A percentile compares a stretch with the other conserved stretches of the same genome.
Evolutionary conservation across 441 rosid genomes (phyloP).

Genomic region (Macaranga tanarius): DNA sequence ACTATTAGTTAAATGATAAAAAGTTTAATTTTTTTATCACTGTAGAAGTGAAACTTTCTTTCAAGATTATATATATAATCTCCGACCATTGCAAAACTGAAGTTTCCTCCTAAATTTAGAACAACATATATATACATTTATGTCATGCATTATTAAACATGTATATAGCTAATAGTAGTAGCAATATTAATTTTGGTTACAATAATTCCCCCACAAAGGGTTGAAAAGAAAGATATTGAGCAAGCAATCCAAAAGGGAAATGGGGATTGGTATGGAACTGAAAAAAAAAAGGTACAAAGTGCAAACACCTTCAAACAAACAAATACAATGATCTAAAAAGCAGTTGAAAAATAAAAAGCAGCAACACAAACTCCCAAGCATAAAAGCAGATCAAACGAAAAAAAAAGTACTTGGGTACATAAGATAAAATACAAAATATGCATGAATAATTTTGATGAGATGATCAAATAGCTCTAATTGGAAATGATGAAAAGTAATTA

Average conservation of each 20-base stretch:
- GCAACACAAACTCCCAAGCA: slow-evolving; percentile 58
- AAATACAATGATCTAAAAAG: slow-evolving; percentile 42
- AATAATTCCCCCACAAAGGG: slow-evolving; percentile 14
- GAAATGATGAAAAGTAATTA: not conserved
- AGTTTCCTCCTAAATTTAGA: too few species aligned
- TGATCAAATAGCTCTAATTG: not conserved
- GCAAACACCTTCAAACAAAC: slow-evolving; percentile 62
- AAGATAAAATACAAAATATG: slow-evolving; percentile 26
- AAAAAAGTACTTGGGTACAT: slow-evolving; percentile 20
- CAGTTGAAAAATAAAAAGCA: slow-evolving; percentile 14
- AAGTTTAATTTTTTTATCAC: too few species aligned
- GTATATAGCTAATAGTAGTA: not conserved
- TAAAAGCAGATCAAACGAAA: slow-evolving; percentile 22
- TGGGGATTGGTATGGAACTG: slow-evolving; percentile 17
- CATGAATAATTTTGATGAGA: slow-evolving; percentile 15
- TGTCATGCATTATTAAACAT: too few species aligned
- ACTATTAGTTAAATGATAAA: too few species aligned
- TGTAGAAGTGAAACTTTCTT: too few species aligned
- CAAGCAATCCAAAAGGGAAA: slow-evolving; percentile 36
- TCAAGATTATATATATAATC: too few species aligned
- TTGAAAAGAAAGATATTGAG: slow-evolving; percentile 29
- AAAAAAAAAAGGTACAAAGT: slow-evolving; percentile 30
- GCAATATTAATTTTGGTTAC: not conserved
- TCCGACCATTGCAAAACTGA: too few species aligned
- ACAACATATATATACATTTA: too few species aligned